Evolutionary conservation across 345 rosid genomes (phyloP).

Genomic region (Linum lewisii): DNA sequence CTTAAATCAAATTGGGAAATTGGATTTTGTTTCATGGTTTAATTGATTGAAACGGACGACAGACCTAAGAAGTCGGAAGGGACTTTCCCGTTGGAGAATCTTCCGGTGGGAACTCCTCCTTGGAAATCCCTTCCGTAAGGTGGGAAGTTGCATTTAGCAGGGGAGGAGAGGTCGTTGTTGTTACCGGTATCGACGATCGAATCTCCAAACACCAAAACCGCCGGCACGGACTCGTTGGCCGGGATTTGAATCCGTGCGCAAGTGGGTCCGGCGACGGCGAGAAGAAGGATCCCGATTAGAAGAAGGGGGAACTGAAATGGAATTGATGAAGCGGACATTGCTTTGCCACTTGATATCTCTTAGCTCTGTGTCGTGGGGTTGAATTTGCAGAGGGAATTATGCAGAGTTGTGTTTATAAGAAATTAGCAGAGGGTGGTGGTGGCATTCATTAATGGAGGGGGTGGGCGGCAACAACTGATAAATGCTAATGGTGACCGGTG

Average conservation of each 20-base stretch:
- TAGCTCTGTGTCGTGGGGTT: no score
- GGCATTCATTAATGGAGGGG: no score
- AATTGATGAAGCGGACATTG: not conserved
- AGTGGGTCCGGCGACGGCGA: not conserved
- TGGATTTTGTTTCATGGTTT: not conserved
- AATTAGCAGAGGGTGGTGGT: no score
- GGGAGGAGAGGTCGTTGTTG: not conserved
- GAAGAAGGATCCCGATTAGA: not conserved
- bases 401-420: no score
- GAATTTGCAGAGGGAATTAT: no score
- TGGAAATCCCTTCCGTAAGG: constrained; percentile 5
- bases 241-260: not conserved
- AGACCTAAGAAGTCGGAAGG: not conserved
- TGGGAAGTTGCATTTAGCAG: not conserved
- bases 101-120: constrained; percentile 1
- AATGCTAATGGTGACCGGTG: no score
- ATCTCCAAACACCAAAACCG: not conserved
- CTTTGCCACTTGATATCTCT: no score
- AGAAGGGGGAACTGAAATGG: not conserved
- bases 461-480: no score
- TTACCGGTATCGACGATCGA: constrained; percentile 3
- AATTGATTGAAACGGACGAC: not conserved
- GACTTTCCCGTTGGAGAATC: constrained; percentile 6
- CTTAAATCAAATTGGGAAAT: no score
- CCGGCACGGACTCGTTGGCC: not conserved